Evolutionary conservation across 257 asterid genomes (phyloP), one percentile per base, ranked within the genome.

Genomic region (Prunella vulgaris): DNA sequence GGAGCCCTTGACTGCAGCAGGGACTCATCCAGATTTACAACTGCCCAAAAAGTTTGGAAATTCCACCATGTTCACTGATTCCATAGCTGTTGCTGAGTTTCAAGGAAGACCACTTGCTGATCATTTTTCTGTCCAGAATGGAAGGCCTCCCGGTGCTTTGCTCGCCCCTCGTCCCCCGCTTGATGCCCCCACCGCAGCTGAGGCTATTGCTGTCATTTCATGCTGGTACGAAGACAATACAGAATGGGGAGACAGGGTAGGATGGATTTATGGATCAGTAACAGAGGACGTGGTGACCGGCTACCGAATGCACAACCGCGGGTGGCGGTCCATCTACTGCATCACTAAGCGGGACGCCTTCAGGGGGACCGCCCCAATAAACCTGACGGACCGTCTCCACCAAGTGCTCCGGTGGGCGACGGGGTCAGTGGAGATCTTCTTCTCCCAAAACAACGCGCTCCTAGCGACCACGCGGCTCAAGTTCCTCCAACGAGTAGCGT

Each of bases 371-470:
- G 97, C 99, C 6, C 99, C 99, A 0, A 93, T 93, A 74, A 93
- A 93, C 69, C 85, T 93, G 9, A 93, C 99, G 0, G 99, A 93
- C 69, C 92, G 99, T 2, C 95, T 93, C 64, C 99, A 93, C 83
- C 99, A 93, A 71, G 99, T 93, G 32, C 97, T 93, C 5, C 85
- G 97, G 7, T 93, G 99, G 99, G 99, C 97, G 5, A 90, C 99
- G 0, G 97, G 99, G 2, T 93, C 99, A 0, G 99, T 93, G 1
- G 99, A 93, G 79, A 93, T 93, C 75, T 93, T 93, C 89, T 93
- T 83, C 87, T 93, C 99, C 1, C 78, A 70, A 30, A 93, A 93
- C 88, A 93, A 93, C 52, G 95, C 99, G 2, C 0, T 79, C 3
- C 80, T 90, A 1, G 99, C 99, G 5, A 88, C 87, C 5, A 66